Conservation (phyloP, 257 asterid species). For the Petunia secreta region DNA sequence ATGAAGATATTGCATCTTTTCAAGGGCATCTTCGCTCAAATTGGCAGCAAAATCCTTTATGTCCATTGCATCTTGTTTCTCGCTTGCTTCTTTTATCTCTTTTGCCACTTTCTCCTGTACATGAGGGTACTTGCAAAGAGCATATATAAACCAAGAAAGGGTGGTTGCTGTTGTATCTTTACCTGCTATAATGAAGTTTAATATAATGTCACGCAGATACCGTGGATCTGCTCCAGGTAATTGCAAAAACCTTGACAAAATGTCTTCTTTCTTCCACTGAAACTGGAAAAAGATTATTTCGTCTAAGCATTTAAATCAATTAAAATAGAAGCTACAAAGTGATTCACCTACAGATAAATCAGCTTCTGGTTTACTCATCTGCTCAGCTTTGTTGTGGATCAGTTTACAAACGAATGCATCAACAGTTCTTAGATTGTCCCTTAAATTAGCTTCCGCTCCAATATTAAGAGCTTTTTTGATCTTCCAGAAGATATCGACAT, state of each 20-base stretch:
- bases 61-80: slow-evolving; percentile 24
- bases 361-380: slow-evolving; percentile 35
- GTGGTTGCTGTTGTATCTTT: slow-evolving; percentile 61
- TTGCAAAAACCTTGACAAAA: slow-evolving; percentile 56
- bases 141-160: slow-evolving; percentile 65
- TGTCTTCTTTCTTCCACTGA: slow-evolving; percentile 54
- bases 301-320: not conserved
- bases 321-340: not conserved
- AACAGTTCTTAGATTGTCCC: slow-evolving; percentile 41
- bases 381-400: slow-evolving; percentile 49
- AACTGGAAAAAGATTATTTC: not conserved
- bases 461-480: slow-evolving; percentile 51
- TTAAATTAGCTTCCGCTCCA: slow-evolving; percentile 55
- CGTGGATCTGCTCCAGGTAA: slow-evolving; percentile 43
- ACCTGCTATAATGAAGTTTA: slow-evolving; percentile 59
- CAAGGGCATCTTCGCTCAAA: slow-evolving; percentile 47
- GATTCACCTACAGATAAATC: slow-evolving; percentile 34
- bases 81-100: slow-evolving; percentile 45
- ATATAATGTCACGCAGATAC: slow-evolving; percentile 55
- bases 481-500: slow-evolving; percentile 60
- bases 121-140: slow-evolving; percentile 53
- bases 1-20: slow-evolving; percentile 63
- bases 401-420: slow-evolving; percentile 50
- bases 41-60: slow-evolving; percentile 39
- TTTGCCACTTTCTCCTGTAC: slow-evolving; percentile 53